Conservation (phyloP, 208 protist species). For the Acanthamoeba quina region DNA sequence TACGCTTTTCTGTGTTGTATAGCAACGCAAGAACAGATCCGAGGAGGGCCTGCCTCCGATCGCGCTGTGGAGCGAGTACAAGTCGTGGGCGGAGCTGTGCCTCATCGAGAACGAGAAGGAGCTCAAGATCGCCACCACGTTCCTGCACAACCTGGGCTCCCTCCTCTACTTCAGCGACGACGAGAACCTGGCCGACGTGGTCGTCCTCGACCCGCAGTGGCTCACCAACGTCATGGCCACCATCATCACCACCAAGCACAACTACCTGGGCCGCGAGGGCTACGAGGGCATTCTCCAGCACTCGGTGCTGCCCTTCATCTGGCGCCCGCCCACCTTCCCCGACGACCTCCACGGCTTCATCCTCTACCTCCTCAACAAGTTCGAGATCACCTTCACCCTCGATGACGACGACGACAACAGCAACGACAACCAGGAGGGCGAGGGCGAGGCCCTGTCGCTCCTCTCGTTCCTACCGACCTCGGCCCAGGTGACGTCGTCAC, state of each 20-base stretch:
- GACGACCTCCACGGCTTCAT: conserved; percentile 63
- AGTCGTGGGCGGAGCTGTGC: conserved; percentile 54
- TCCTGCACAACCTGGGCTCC: conserved; percentile 67
- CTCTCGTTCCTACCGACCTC: background rate
- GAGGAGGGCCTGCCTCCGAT: conserved; percentile 57
- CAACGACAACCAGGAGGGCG: background rate
- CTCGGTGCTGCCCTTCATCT: conserved; percentile 59
- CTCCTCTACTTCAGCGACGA: conserved; percentile 68
- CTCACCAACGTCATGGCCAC: conserved; percentile 59
- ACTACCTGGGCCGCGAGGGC: conserved; percentile 26
- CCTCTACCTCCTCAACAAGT: conserved; percentile 71
- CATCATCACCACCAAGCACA: conserved; percentile 73
- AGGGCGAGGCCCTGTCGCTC: background rate
- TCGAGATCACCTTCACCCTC: conserved; percentile 63
- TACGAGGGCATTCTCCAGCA: conserved; percentile 71
- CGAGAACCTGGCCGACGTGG: conserved; percentile 56
- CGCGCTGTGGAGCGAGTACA: conserved; percentile 62
- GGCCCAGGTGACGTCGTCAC: background rate
- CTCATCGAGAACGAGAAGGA: conserved; percentile 63
- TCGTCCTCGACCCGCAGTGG: conserved; percentile 72
- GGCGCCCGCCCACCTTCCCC: conserved; percentile 52
- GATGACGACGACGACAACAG: background rate
- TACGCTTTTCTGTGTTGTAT: background rate
- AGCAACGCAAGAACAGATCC: conserved; percentile 52
- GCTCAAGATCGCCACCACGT: conserved; percentile 40